A percentile compares a stretch with the other conserved stretches of the same genome.
phyloP scores from a whole-genome alignment of 805 yeast species.

The Wickerhamiella vanderwaltii region DNA sequence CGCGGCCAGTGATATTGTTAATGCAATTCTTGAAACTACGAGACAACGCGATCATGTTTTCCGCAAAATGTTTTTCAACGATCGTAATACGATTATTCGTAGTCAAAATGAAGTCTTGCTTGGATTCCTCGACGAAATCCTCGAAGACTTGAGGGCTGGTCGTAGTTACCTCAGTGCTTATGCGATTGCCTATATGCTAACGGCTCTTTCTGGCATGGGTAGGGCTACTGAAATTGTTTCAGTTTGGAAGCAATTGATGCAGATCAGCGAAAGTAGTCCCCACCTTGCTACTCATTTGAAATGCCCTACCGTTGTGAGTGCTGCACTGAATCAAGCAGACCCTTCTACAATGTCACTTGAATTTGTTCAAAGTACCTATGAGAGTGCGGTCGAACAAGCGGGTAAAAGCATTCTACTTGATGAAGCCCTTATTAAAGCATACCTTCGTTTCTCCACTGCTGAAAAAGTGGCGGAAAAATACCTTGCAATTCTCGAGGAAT shows the following conservation, averaged over 20 bases:
- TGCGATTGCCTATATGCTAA: conserved; percentile 20
- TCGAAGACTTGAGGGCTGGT: conserved; percentile 17
- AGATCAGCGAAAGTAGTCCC: neutral
- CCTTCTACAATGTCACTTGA: conserved; percentile 18
- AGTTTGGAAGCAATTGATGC: conserved; percentile 18
- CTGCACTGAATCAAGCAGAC: conserved; percentile 19
- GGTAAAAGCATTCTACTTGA: conserved; percentile 20
- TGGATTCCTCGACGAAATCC: conserved; percentile 18
- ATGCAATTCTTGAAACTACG: conserved; percentile 19
- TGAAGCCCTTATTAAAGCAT: conserved; percentile 19
- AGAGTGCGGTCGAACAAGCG: conserved; percentile 15
- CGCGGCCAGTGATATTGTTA: conserved; percentile 19
- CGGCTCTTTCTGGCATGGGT: conserved; percentile 20
- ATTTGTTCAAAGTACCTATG: conserved; percentile 17
- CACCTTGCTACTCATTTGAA: conserved; percentile 13
- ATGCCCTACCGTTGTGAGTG: conserved; percentile 21
- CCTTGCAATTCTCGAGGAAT: conserved; percentile 16
- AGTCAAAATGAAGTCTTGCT: conserved; percentile 18
- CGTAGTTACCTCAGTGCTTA: conserved; percentile 17
- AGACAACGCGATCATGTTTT: conserved; percentile 17
- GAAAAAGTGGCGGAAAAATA: conserved; percentile 19
- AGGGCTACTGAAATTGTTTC: conserved; percentile 16
- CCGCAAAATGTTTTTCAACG: conserved; percentile 17
- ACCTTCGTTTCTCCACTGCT: conserved; percentile 16
- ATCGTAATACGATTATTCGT: conserved; percentile 16